Conservation (phyloP, 2,329 filamentous ascomycete species). For the Chrysosporium queenslandicum region DNA sequence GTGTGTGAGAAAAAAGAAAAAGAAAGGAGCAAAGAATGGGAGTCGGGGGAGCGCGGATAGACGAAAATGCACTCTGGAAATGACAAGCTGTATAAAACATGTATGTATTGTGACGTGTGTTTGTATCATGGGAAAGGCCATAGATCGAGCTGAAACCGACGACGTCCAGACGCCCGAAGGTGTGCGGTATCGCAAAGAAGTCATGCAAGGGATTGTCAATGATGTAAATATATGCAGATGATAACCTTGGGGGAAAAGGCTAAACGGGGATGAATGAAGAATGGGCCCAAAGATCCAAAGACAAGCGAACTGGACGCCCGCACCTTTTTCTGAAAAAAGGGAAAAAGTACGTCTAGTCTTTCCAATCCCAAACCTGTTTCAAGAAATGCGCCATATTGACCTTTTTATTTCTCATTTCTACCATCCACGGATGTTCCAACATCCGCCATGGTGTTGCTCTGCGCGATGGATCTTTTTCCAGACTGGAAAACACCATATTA, state of each 20-base stretch:
- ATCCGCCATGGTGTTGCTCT: conserved; percentile 95
- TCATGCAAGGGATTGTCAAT: background rate
- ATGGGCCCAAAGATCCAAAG: too few species aligned
- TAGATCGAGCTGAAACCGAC: background rate
- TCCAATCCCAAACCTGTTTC: conserved; percentile 94
- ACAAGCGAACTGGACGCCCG: too few species aligned
- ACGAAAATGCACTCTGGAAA: background rate
- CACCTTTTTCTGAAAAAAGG: too few species aligned
- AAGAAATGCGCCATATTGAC: conserved; percentile 97
- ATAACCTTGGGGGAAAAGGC: background rate
- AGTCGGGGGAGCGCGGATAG: background rate
- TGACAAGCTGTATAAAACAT: background rate
- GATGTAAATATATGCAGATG: background rate
- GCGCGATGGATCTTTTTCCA: conserved; percentile 83
- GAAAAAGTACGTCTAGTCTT: conserved; percentile 51
- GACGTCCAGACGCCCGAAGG: conserved; percentile 6
- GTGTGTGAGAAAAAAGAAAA: background rate
- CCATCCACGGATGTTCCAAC: conserved; percentile 98
- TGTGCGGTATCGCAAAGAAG: background rate
- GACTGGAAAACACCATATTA: conserved; percentile 45
- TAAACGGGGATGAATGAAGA: background rate
- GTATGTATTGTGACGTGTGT: too few species aligned
- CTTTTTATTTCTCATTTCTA: conserved; percentile 88
- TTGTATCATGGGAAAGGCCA: background rate
- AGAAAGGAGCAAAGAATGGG: background rate